A percentile compares a stretch with the other conserved stretches of the same genome.
phyloP scores from a whole-genome alignment of 768 basidiomycete genomes.

The Lentinula raphanica region DNA sequence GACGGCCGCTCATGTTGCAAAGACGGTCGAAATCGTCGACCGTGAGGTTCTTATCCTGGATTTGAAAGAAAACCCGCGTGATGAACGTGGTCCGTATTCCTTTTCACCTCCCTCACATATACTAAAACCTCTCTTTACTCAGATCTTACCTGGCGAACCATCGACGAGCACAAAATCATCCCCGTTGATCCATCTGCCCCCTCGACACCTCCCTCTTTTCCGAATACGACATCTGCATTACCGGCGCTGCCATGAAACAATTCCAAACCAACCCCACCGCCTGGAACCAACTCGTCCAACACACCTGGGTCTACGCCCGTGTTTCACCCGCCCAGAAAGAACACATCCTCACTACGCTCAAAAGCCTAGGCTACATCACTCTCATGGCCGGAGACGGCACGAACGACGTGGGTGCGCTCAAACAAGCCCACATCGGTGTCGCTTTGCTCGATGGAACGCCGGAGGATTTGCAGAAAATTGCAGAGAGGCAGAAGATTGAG shows the following conservation, averaged over 20 bases:
- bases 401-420: constrained; percentile 97
- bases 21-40: constrained; percentile 95
- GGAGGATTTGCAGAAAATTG: constrained; percentile 90
- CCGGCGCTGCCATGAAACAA: constrained; percentile 89
- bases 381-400: constrained; percentile 99
- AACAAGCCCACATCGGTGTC: constrained; percentile 96
- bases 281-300: constrained; percentile 83
- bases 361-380: constrained; percentile 84
- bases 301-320: constrained; percentile 98
- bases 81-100: constrained; percentile 55
- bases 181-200: constrained; percentile 77
- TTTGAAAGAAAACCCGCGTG: constrained; percentile 70
- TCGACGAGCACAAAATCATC: constrained; percentile 89
- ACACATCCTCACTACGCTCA: constrained; percentile 85
- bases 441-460: constrained; percentile 87
- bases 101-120: neutral
- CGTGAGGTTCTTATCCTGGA: constrained; percentile 92
- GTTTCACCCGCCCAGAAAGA: constrained; percentile 97
- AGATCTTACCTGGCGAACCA: constrained; percentile 90
- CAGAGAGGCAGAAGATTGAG: constrained; percentile 85
- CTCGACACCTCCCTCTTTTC: constrained; percentile 75
- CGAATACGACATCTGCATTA: constrained; percentile 93
- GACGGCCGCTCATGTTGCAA: constrained; percentile 93
- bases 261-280: constrained; percentile 55
- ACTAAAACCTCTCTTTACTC: neutral